Base-by-base conservation (phyloP, 257 asterid genomes). In the Primulina tabacum region DNA sequence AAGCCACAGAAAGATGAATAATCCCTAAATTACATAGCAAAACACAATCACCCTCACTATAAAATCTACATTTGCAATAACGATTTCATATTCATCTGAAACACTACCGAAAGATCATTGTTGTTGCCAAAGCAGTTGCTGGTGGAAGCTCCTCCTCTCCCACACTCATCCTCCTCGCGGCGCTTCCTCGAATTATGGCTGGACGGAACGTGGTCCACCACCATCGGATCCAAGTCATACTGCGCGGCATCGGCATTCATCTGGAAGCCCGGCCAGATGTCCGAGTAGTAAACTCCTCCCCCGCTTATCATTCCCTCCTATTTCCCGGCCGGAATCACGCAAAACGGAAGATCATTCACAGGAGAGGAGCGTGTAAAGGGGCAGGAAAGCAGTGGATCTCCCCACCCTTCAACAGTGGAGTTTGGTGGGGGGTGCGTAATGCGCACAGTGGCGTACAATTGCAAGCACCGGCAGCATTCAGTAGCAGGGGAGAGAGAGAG, bases 241-340 rank as follows among this genome's bases (percentile, higher is more conserved):
- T 83, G 47, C 74, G 80, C 53, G 66, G 83, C 84, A 33, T 76
- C 76, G 64, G 84, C 79, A 37, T 40, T 40, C 52, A 40, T 40
- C 52, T 81, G 88, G 66, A 82, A 87, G 24, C 76, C 84, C 56
- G 78, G 81, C 91, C 91, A 87, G 84, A 81, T 87, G 85, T 85
- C 90, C 35, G 88, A 80, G 77, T 76, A 80, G 32, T 79, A 77
- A 56, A 69, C 82, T 38, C 85, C 82, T 24, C 69, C 79, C 53
- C 77, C 80, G 55, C 72, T 79, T 0, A 21, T 21, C 24, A 21
- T 21, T 0, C 24, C 24, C 24, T 21, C 24, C 24, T 21, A 21
- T 83, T 17, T 40, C 68, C 38, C 74, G 87, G 29, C 29, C 21
- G 85, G 90, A 82, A 83, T 17, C 69, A 79, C 21, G 56, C 71